Conservation (phyloP, 768 basidiomycete species). For the Tulasnella sp. region DNA sequence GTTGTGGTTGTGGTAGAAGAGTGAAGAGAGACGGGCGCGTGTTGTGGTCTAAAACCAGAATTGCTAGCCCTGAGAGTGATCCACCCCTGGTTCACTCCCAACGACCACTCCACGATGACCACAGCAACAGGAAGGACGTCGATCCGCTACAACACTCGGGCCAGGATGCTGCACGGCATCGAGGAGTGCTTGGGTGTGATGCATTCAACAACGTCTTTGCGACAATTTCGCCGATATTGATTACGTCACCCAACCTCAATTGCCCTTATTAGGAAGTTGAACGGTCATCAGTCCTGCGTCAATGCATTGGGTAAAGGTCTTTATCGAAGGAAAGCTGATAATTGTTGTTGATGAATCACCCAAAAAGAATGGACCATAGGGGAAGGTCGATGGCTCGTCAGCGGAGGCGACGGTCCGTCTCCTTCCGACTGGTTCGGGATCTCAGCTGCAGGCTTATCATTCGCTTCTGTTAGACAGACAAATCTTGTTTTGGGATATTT, state of each 20-base stretch:
- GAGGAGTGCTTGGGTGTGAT: not conserved
- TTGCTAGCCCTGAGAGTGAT: not conserved
- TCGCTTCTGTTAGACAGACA: not conserved
- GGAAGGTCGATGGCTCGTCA: conserved; percentile 15
- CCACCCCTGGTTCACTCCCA: too few relatives aligned
- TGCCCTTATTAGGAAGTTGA: conserved; percentile 3
- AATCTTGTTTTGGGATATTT: conserved; percentile 14
- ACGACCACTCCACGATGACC: too few relatives aligned
- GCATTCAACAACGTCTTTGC: conserved; percentile 1
- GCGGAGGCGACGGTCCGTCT: conserved; percentile 16
- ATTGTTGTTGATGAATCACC: not conserved
- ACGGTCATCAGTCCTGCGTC: conserved; percentile 16
- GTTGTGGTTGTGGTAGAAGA: not conserved
- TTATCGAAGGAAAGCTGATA: not conserved
- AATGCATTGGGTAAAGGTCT: conserved; percentile 8
- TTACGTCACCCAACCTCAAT: not conserved
- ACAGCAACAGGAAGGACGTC: not conserved
- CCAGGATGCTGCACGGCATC: not conserved
- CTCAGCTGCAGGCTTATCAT: not conserved
- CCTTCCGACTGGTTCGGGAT: not conserved
- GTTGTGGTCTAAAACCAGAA: not conserved
- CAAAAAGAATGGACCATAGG: conserved; percentile 11
- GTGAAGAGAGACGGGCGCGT: not conserved
- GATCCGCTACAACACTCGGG: not conserved
- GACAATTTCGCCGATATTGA: not conserved